Evolutionary conservation across 768 basidiomycete species (phyloP).

Genomic region (Kwoniella europaea): DNA sequence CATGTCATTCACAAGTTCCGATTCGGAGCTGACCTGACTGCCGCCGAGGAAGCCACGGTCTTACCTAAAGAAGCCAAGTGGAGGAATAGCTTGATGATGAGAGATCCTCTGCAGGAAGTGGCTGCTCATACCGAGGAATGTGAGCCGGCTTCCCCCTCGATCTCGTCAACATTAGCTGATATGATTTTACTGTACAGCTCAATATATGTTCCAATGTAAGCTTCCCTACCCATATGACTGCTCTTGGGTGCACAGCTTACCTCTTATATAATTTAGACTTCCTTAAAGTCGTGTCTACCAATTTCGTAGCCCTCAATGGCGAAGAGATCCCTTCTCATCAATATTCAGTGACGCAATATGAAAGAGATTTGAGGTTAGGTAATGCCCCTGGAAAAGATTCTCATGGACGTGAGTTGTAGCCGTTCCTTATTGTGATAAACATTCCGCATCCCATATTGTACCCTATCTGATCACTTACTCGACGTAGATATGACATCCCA

Average conservation of each 20-base stretch:
- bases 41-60: slow-evolving; percentile 40
- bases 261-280: slow-evolving; percentile 66
- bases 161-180: background rate
- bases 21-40: slow-evolving; percentile 75
- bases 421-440: background rate
- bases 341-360: slow-evolving; percentile 94
- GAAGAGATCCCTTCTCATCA: slow-evolving; percentile 86
- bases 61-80: slow-evolving; percentile 59
- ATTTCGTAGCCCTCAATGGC: slow-evolving; percentile 82
- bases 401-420: slow-evolving; percentile 55
- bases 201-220: slow-evolving; percentile 82
- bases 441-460: background rate
- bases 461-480: background rate
- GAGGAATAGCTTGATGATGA: slow-evolving; percentile 69
- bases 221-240: background rate
- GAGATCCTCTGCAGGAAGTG: slow-evolving; percentile 72
- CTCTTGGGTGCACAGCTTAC: too few species aligned
- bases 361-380: slow-evolving; percentile 80
- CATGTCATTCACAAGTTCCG: slow-evolving; percentile 80
- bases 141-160: slow-evolving; percentile 46
- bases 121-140: slow-evolving; percentile 62
- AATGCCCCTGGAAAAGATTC: slow-evolving; percentile 56
- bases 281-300: slow-evolving; percentile 96
- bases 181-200: slow-evolving; percentile 30
- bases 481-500: slow-evolving; percentile 54